Evolutionary conservation across 2,329 filamentous ascomycete genomes (phyloP), one percentile per base, ranked within the genome.

Genomic region (Phaeosphaeria sp.): DNA sequence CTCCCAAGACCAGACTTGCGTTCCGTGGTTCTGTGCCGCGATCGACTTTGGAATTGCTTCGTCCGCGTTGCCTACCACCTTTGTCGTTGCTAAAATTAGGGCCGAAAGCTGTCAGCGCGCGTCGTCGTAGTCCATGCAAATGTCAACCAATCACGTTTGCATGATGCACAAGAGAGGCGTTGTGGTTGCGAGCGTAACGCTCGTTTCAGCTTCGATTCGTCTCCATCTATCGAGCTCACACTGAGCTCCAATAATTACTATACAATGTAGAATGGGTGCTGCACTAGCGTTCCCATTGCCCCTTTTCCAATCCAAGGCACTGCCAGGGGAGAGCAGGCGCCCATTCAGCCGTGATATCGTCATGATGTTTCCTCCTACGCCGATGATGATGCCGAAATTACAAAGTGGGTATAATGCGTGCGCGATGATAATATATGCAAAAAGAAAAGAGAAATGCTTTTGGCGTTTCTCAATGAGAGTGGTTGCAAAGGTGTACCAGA

Each of bases 341-440:
- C 57, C 27, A 25, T 49, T 56, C 56, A 58, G 56, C 61, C 64
- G 60, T 66, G 46, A 64, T 60, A 63, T 68, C 60, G 60, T 63
- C 67, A 70, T 66, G 64, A 27, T 69, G 65, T 30, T 30, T 30
- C 25, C 67, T 61, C 67, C 64, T 66, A 70, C 64, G 64, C 65
- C 66, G 59, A 59, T 53, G 59, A 61, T 66, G 60, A 65, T 65
- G 65, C 69, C 66, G 65, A 72, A 75, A 77, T 74, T 76, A 76
- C 67, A 75, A 73, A 71, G 57, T 70, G 76, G 76, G 74, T 78
- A 78, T 78, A 77, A 70, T 66, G 68, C 74, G 69, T 66, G 42
- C 48, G 50, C 60, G 54, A 66, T 64, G 61, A 60, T 69, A 74
- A 67, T 75, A 77, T 76, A 67, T 74, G 72, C 71, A 77, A 68